These are phyloP conservation scores for Cercospora sp. DNA, from an alignment of 2,329 filamentous ascomycete species.

Conservation along the genomic window DNA sequence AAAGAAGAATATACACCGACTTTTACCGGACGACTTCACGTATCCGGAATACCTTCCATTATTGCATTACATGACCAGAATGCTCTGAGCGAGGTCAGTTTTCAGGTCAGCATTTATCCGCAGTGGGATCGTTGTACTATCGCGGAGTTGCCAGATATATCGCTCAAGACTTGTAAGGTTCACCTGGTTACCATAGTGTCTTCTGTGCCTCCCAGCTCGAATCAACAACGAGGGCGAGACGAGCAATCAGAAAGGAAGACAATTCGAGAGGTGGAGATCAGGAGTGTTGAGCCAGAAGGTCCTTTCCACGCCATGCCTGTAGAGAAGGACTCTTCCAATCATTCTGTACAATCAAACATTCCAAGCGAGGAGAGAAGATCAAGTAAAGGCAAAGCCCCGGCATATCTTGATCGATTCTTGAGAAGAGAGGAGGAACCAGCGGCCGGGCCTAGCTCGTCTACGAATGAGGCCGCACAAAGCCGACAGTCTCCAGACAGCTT, in stretches of 20 bases:
- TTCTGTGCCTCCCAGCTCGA: not conserved
- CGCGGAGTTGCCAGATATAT: not conserved
- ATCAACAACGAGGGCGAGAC: not conserved
- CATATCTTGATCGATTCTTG: not conserved
- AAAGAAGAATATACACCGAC: not conserved
- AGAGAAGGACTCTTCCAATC: not conserved
- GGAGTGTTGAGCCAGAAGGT: not conserved
- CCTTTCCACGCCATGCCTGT: not conserved
- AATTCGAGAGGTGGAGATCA: not conserved
- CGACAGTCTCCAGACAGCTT: not conserved
- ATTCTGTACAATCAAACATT: not conserved
- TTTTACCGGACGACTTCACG: not conserved
- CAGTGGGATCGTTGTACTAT: not conserved
- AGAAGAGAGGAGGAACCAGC: not conserved
- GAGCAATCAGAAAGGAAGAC: not conserved
- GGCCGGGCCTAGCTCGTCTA: not conserved
- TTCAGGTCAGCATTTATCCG: slow-evolving; percentile 1
- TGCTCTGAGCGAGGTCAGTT: not conserved
- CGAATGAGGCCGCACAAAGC: not conserved
- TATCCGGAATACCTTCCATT: not conserved
- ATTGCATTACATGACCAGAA: not conserved
- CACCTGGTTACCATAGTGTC: not conserved
- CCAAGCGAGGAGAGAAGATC: not conserved
- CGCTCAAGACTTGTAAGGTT: not conserved
- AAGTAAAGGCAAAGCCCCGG: not conserved